Percentiles rank a stretch among this genome's conserved stretches.
These are phyloP conservation scores for Fusarium algeriense DNA, from an alignment of 2,329 filamentous ascomycete species.

Conservation along the genomic window DNA sequence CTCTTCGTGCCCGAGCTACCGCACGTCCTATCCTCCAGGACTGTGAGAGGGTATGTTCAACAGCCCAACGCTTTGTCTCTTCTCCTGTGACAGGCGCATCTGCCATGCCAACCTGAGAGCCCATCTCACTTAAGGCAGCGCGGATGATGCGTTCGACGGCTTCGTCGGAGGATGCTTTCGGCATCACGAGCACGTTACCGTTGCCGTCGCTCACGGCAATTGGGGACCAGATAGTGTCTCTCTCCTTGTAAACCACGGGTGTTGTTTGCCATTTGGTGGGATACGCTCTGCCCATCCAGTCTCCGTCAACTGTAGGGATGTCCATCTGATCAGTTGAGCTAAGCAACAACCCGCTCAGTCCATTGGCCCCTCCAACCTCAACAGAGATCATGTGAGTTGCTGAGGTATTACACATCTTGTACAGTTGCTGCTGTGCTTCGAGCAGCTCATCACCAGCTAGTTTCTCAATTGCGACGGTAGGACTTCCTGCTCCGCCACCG, in stretches of 20 bases:
- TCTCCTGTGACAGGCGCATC: constrained; percentile 62
- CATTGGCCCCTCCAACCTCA: constrained; percentile 77
- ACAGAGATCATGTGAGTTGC: constrained; percentile 71
- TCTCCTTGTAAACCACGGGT: constrained; percentile 64
- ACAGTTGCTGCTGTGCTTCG: constrained; percentile 64
- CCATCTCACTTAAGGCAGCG: constrained; percentile 67
- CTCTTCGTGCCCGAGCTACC: constrained; percentile 63
- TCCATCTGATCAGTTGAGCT: constrained; percentile 66
- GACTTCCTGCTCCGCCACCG: constrained; percentile 69
- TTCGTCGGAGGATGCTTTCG: constrained; percentile 59
- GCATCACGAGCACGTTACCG: constrained; percentile 64
- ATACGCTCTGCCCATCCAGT: constrained; percentile 69
- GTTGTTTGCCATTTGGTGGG: constrained; percentile 68
- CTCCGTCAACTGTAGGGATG: constrained; percentile 64
- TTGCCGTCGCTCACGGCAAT: constrained; percentile 65
- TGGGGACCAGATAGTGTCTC: constrained; percentile 59
- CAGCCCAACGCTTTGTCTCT: constrained; percentile 63
- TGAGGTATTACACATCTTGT: constrained; percentile 59
- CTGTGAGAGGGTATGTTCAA: constrained; percentile 65
- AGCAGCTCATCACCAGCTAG: constrained; percentile 68
- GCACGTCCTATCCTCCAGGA: constrained; percentile 71
- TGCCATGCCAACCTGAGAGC: constrained; percentile 63
- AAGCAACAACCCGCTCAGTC: constrained; percentile 68
- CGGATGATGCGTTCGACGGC: constrained; percentile 64
- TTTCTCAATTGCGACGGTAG: constrained; percentile 71